Conservation (phyloP, 2,329 filamentous ascomycete species). For the Stachybotrys chlorohalonatus region DNA sequence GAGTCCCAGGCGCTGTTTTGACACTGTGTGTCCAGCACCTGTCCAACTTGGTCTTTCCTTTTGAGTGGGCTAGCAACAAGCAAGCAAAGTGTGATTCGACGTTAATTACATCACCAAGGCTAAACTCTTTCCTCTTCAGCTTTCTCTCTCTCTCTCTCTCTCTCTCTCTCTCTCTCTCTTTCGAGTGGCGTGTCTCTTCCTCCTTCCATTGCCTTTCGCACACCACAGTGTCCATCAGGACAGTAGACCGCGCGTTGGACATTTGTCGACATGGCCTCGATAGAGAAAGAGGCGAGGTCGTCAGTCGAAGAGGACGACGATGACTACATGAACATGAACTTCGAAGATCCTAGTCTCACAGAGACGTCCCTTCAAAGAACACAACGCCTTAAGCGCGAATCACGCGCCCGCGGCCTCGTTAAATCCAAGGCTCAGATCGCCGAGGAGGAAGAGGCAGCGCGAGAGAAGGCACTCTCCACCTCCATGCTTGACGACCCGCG, state of each 20-base stretch:
- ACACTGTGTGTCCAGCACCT: no score
- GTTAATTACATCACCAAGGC: no score
- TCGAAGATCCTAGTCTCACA: conserved; percentile 53
- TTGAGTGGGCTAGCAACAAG: no score
- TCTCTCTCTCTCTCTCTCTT: no score
- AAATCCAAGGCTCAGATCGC: conserved; percentile 79
- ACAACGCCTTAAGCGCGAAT: conserved; percentile 47
- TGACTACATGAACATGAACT: conserved; percentile 96
- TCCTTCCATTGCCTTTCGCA: background rate
- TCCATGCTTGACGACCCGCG: conserved; percentile 54
- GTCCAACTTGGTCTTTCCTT: no score
- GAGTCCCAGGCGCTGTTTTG: no score
- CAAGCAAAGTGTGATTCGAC: no score
- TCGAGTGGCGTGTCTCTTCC: background rate
- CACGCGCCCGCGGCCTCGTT: conserved; percentile 55
- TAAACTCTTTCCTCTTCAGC: no score
- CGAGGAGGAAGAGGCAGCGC: conserved; percentile 60
- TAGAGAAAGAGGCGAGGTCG: background rate
- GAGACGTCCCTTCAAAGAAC: conserved; percentile 48
- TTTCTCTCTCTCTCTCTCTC: no score
- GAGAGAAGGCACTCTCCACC: conserved; percentile 68
- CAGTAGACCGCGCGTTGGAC: background rate
- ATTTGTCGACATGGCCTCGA: background rate
- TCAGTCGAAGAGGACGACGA: conserved; percentile 60
- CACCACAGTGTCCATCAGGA: no score